Evolutionary conservation across 1,284 basidiomycete species (phyloP), one percentile per base, ranked within the genome.

Genomic region (Moesziomyces sp.): DNA sequence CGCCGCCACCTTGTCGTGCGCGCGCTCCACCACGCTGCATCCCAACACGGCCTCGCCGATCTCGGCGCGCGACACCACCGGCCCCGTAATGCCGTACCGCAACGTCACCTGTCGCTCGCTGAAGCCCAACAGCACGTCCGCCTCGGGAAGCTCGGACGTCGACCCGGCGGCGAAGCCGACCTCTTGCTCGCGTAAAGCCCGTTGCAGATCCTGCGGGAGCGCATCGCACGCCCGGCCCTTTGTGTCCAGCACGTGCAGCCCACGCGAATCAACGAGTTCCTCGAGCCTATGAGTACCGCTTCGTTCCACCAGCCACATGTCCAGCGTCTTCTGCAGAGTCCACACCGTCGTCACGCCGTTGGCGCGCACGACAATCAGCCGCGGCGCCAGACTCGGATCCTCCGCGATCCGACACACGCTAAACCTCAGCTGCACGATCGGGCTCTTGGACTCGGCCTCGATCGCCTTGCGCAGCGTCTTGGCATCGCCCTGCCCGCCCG

Each of bases 311-410:
- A 81, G 50, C 81, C 81, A 83, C 54, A 67, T 67, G 26, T 75
- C 74, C 3, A 79, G 46, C 30, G 64, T 60, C 52, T 58, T 76
- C 21, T 74, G 69, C 19, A 82, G 54, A 14, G 81, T 81, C 78
- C 80, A 81, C 9, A 80, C 51, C 5, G 78, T 75, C n/a, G 62
- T 71, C 46, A 67, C 24, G 18, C 79, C 79, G 35, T 74, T 77
- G 0, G 65, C 60, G 5, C 81, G 74, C 19, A 58, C 50, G 5
- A 79, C 81, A 16, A 82, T 42, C 3, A 83, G 67, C 24, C 78
- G 76, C 2, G 78, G 74, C 4, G 79, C 79, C 1, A 82, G 57
- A 30, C 67, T 66, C 2, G 70, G 58, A 52, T 82, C 75, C 16
- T 65, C 59, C 1, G 58, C 70, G 6, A 73, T 65, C 13, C 81